Conservation (phyloP, 2,329 filamentous ascomycete genomes). For the Chaetomiaceae sp. region DNA sequence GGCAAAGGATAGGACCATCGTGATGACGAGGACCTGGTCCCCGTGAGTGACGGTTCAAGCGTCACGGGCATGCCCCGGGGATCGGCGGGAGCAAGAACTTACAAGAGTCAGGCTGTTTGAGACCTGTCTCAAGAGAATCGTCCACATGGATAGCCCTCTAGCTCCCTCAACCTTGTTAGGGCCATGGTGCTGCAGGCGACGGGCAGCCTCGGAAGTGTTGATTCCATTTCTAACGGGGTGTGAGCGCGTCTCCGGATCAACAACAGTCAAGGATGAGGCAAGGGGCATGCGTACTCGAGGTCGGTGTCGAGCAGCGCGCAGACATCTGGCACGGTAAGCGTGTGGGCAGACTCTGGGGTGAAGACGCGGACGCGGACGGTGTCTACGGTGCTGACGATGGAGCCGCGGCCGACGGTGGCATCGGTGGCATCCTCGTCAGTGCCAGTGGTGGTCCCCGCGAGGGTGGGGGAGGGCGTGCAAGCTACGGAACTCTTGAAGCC, state of each 20-base stretch:
- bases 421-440: conserved; percentile 7
- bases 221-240: conserved; percentile 50
- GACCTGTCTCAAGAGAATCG: conserved; percentile 71
- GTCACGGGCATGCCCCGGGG: no score
- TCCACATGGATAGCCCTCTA: conserved; percentile 67
- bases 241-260: conserved; percentile 5
- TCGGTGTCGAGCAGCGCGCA: conserved; percentile 27
- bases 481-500: conserved; percentile 26
- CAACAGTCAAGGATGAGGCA: neutral
- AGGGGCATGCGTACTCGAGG: conserved; percentile 20
- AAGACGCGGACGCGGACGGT: conserved; percentile 25
- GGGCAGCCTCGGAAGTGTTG: conserved; percentile 56
- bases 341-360: conserved; percentile 30
- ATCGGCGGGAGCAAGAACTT: neutral
- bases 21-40: conserved; percentile 64
- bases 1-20: conserved; percentile 65
- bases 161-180: conserved; percentile 67
- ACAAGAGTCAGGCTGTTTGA: conserved; percentile 68
- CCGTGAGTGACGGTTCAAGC: neutral
- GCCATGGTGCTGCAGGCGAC: conserved; percentile 62
- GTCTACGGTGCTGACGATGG: conserved; percentile 16
- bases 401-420: conserved; percentile 12
- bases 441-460: conserved; percentile 18
- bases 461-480: conserved; percentile 24
- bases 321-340: conserved; percentile 25